These are phyloP conservation scores for Fomitopsis schrenkii DNA, from an alignment of 1,284 basidiomycete genomes.

Conservation along the genomic window DNA sequence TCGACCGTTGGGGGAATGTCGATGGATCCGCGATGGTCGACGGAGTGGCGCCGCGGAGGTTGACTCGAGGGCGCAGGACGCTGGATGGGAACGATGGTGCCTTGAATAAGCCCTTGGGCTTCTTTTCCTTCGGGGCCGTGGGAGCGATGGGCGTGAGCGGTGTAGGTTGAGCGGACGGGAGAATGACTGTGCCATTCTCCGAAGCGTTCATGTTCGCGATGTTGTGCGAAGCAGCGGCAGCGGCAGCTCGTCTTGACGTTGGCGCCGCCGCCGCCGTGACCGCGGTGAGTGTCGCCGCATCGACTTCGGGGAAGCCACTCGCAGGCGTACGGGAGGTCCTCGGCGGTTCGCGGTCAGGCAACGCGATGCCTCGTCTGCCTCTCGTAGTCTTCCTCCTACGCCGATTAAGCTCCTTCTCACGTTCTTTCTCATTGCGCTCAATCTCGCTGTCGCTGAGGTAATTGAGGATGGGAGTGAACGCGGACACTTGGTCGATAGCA, in stretches of 20 bases:
- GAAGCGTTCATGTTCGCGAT: constrained; percentile 84
- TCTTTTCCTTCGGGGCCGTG: constrained; percentile 57
- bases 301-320: constrained; percentile 78
- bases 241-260: constrained; percentile 74
- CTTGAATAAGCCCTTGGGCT: constrained; percentile 69
- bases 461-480: constrained; percentile 86
- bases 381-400: constrained; percentile 87
- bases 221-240: constrained; percentile 75
- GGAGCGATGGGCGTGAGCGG: constrained; percentile 36
- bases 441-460: constrained; percentile 89
- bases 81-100: constrained; percentile 53
- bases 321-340: constrained; percentile 89
- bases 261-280: constrained; percentile 63
- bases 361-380: constrained; percentile 81
- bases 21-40: constrained; percentile 65
- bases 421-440: constrained; percentile 85
- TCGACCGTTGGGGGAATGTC: constrained; percentile 37
- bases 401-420: constrained; percentile 86
- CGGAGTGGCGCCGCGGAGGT: constrained; percentile 49
- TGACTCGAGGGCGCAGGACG: constrained; percentile 58
- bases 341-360: constrained; percentile 92
- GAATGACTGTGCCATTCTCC: constrained; percentile 64
- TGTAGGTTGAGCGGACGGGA: constrained; percentile 46
- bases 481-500: constrained; percentile 68
- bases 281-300: constrained; percentile 60